Evolutionary conservation across 2,329 filamentous ascomycete genomes (phyloP).

Genomic region (Blastomyces emzantsi): DNA sequence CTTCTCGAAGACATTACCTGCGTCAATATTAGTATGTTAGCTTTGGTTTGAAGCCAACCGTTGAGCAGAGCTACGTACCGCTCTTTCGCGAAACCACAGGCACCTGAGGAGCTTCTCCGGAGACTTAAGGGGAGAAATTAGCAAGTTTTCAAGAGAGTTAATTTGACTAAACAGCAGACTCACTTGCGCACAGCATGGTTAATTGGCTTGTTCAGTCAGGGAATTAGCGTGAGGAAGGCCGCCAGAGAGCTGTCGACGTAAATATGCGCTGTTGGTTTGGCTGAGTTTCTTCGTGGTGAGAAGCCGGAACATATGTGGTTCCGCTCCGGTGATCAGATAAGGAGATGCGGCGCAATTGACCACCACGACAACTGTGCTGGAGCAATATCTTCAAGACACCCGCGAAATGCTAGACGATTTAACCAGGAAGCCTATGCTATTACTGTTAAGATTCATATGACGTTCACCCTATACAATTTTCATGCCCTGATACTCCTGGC

Average conservation of each 20-base stretch:
- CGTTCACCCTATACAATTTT: not conserved
- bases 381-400: not conserved
- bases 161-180: constrained; percentile 37
- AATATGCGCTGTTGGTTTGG: not conserved
- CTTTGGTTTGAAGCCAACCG: constrained; percentile 12
- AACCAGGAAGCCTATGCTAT: not conserved
- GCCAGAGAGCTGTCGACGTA: constrained; percentile 2
- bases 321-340: constrained; percentile 5
- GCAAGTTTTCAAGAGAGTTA: constrained; percentile 11
- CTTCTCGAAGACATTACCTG: constrained; percentile 88
- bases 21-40: constrained; percentile 18
- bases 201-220: constrained; percentile 5
- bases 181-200: constrained; percentile 57
- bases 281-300: not conserved
- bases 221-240: not conserved
- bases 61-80: constrained; percentile 47
- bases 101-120: constrained; percentile 89
- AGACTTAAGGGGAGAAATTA: constrained; percentile 55
- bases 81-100: constrained; percentile 93
- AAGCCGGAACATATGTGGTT: not conserved
- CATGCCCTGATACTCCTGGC: not conserved
- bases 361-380: not conserved
- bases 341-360: not conserved
- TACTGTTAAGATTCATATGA: not conserved
- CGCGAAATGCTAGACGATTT: not conserved